Evolutionary conservation across 495 filamentous ascomycete genomes (phyloP).

Genomic region (Lasiosphaeriaceae sp.): DNA sequence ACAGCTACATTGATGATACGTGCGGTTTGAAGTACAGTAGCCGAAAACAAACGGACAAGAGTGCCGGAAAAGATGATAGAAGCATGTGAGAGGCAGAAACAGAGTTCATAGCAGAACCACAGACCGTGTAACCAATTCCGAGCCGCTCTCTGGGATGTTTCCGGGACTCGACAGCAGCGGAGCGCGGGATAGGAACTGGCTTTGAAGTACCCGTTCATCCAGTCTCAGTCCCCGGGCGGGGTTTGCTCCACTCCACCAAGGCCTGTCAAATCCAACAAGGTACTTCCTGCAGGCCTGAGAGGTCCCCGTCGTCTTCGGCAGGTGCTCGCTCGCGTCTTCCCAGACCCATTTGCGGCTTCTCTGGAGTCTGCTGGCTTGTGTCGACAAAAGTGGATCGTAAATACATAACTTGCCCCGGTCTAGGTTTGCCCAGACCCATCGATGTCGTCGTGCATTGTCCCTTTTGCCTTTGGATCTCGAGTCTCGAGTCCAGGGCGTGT

Average conservation of each 20-base stretch:
- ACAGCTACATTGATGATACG: not conserved
- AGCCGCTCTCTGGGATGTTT: constrained; percentile 9
- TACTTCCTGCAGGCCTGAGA: not conserved
- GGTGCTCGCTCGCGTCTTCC: not conserved
- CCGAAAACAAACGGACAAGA: not conserved
- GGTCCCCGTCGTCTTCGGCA: not conserved
- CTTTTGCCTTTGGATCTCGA: not conserved
- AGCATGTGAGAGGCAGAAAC: not conserved
- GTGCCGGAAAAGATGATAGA: not conserved
- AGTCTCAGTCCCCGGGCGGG: not conserved
- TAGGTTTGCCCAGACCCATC: constrained; percentile 14
- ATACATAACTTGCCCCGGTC: constrained; percentile 5
- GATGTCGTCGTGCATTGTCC: not conserved
- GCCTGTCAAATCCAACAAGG: not conserved
- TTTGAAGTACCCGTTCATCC: constrained; percentile 13
- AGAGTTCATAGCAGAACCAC: not conserved
- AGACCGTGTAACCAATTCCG: constrained; percentile 14
- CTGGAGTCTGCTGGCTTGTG: not conserved
- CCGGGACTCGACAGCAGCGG: not conserved
- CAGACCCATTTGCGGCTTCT: not conserved
- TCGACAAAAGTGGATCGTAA: not conserved
- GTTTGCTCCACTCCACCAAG: not conserved
- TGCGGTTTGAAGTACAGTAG: not conserved
- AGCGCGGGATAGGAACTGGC: not conserved
- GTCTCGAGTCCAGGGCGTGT: not conserved